A percentile compares a stretch with the other conserved stretches of the same genome.
Evolutionary conservation across 495 filamentous ascomycete species (phyloP).

Genomic region (Aspergillus sclerotiicarbonarius): DNA sequence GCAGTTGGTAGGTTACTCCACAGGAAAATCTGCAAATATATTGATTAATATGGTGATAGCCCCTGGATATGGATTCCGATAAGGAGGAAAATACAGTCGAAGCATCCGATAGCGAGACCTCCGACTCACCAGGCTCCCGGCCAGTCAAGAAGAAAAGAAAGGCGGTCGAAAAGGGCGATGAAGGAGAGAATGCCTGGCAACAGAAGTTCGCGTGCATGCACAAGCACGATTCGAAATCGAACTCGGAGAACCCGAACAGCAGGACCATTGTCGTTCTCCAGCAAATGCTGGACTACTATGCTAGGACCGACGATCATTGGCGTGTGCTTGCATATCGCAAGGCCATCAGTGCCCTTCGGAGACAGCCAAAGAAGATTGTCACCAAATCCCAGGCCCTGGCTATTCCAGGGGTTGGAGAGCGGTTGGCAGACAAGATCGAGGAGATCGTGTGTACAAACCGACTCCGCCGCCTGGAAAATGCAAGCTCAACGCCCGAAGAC

Average conservation of each 20-base stretch:
- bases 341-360: conserved; percentile 68
- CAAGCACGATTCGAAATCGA: conserved; percentile 45
- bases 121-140: conserved; percentile 17
- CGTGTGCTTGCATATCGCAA: conserved; percentile 75
- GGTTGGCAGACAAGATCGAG: conserved; percentile 84
- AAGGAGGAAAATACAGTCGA: conserved; percentile 25
- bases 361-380: conserved; percentile 62
- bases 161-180: conserved; percentile 9
- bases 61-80: conserved; percentile 36
- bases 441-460: conserved; percentile 80
- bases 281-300: conserved; percentile 82
- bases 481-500: conserved; percentile 63
- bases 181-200: conserved; percentile 37
- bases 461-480: conserved; percentile 70
- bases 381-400: conserved; percentile 65
- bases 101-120: conserved; percentile 22
- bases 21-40: background rate
- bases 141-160: conserved; percentile 33
- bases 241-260: conserved; percentile 59
- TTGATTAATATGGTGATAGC: conserved; percentile 25
- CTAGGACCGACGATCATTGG: conserved; percentile 74
- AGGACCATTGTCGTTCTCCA: conserved; percentile 76
- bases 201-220: conserved; percentile 68
- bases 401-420: conserved; percentile 70
- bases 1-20: conserved; percentile 46